Evolutionary conservation across 2,329 filamentous ascomycete genomes (phyloP), one percentile per base, ranked within the genome.

Genomic region (Colletotrichum noveboracense): DNA sequence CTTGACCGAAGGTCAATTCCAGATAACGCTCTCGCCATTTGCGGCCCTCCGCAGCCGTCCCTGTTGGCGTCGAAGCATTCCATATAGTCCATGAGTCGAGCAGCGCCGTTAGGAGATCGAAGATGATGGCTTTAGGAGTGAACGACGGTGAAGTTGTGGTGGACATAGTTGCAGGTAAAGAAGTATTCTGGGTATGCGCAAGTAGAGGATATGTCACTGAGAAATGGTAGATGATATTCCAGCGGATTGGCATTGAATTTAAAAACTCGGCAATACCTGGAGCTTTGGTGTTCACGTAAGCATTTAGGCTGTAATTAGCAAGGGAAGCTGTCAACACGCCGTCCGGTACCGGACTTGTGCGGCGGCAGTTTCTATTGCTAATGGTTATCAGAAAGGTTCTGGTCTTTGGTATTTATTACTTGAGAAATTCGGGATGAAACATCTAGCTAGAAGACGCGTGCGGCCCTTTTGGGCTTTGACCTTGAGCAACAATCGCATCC

Each of bases 1-100:
- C 58, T n/a, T 32, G 56, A 32, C 56, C 10, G 56, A 61, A 61
- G 24, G 55, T 61, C 28, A 61, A 14, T n/a, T 61, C 55, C 24
- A 58, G 55, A 21, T 58, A 58, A 9, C 55, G 55, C 24, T 58
- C 55, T 26, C 56, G 56, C 56, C 56, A 61, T 24, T 34, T 61
- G 7, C 56, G 56, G 28, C 56, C 56, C 16, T 61, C 56, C 4
- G 28, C 56, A n/a, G 56, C 26, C 26, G 56, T 28, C 12, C 28
- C 10, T 34, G 56, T 34, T 13, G 56, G 56, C 10, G 56, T 61
- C 18, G 56, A 61, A 1, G 24, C 24, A 30, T 61, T 30, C 56
- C 56, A 61, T 61, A 32, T n/a, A n/a, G 56, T 32, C 56, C 28
- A 30, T 10, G 56, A 61, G 30, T 32, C 56, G 10, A 61, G 28